Base-by-base conservation (phyloP, 2,329 filamentous ascomycete genomes). In the Penicillium sp. region DNA sequence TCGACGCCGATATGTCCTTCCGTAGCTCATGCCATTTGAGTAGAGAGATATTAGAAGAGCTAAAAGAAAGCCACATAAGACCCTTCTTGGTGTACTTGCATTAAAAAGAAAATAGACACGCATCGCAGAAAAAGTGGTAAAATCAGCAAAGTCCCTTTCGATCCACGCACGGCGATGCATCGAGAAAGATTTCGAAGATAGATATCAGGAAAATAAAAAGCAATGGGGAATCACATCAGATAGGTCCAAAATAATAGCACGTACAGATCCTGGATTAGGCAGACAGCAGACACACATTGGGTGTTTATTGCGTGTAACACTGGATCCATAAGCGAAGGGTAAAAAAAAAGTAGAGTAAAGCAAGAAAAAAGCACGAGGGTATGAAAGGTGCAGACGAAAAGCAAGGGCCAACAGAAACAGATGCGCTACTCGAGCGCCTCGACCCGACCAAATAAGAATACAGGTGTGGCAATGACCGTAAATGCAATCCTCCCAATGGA, bases 401-500 rank as follows among this genome's bases (percentile, higher is more conserved):
- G 56, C 53, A 59, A 59, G 57, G 57, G 55, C 50, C 48, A 53
- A 62, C 45, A 54, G 39, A 60, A 61, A 60, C 54, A 57, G 55
- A 60, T 53, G 50, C 56, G 57, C 56, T 58, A 51, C 50, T 58
- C 54, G 52, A 61, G 61, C 61, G 56, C 62, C 60, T 55, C 54
- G 57, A 44, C 53, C 58, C 58, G 58, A 64, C 57, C 62, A 60
- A 53, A 61, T 64, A 65, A 57, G 60, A 60, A 59, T 65, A 65
- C 62, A 65, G 63, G 56, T 54, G 61, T 54, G 47, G 59, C 59
- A 64, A 67, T 64, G 56, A 62, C 59, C 59, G 64, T 57, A 56
- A 65, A 70, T 69, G 67, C 66, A 69, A 67, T 62, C 62, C 57
- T 62, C 59, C 67, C 67, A 61, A 65, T 66, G 62, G 55, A 53